These are phyloP conservation scores for Hanseniaspora occidentalis DNA, from an alignment of 805 yeast species.

Conservation along the genomic window DNA sequence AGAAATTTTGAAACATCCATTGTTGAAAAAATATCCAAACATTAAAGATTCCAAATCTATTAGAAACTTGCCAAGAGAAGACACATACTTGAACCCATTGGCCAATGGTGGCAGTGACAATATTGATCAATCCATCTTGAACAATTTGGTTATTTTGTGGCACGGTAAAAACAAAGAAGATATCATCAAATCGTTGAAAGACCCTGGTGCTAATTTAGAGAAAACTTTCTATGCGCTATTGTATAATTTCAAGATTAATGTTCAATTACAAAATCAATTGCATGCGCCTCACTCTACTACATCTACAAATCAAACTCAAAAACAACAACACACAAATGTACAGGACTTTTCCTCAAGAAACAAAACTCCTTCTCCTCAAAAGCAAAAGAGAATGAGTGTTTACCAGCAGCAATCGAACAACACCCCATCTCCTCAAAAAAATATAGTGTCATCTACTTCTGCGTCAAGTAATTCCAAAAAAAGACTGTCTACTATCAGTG, in stretches of 20 bases:
- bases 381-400: conserved; percentile 4
- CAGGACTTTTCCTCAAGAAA: too few species aligned
- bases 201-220: conserved; percentile 54
- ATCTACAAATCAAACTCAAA: conserved; percentile 29
- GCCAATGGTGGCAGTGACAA: conserved; percentile 26
- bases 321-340: conserved; percentile 30
- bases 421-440: conserved; percentile 3
- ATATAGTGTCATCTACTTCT: conserved; percentile 6
- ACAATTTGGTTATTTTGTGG: conserved; percentile 67
- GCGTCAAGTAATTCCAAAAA: conserved; percentile 19
- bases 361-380: conserved; percentile 11
- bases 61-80: conserved; percentile 28
- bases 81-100: conserved; percentile 26
- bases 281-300: conserved; percentile 21
- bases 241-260: conserved; percentile 58
- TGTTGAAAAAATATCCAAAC: conserved; percentile 55
- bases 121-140: conserved; percentile 62
- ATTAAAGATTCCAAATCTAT: conserved; percentile 23
- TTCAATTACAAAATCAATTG: conserved; percentile 9
- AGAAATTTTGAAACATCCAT: conserved; percentile 69
- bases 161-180: conserved; percentile 55
- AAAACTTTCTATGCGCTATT: conserved; percentile 70
- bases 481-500: conserved; percentile 32
- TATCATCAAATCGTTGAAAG: conserved; percentile 40
- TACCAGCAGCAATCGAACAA: conserved; percentile 1